Conservation (phyloP, 2,329 filamentous ascomycete species). For the Beauveria brongniartii region DNA sequence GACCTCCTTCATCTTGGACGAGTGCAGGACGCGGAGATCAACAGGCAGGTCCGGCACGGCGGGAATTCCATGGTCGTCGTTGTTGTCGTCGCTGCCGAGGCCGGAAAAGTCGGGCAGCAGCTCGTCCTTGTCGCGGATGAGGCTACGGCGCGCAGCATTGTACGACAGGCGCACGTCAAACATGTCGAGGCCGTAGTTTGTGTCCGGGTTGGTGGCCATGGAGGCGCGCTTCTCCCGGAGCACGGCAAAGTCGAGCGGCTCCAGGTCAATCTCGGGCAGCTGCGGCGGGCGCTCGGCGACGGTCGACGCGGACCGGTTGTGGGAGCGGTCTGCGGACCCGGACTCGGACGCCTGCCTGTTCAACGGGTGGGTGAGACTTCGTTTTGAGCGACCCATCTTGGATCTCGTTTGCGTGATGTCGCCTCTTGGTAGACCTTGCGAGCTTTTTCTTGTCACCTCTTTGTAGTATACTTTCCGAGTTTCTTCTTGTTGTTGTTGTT, state of each 20-base stretch:
- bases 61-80: background rate
- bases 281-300: conserved; percentile 3
- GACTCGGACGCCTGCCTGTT: background rate
- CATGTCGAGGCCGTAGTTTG: conserved; percentile 6
- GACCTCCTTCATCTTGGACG: conserved; percentile 9
- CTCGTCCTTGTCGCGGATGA: conserved; percentile 9
- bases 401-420: background rate
- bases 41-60: background rate
- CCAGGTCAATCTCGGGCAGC: conserved; percentile 9
- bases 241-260: conserved; percentile 9
- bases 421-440: background rate
- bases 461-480: background rate
- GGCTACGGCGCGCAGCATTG: conserved; percentile 9
- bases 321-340: background rate
- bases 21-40: conserved; percentile 5
- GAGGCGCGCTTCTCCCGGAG: conserved; percentile 7
- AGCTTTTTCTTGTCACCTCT: background rate
- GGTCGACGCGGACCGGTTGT: background rate
- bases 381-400: conserved; percentile 7
- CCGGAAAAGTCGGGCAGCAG: conserved; percentile 1
- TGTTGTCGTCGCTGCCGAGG: background rate
- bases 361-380: conserved; percentile 4
- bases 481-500: background rate
- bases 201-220: conserved; percentile 4
- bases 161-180: conserved; percentile 9